phyloP scores from a whole-genome alignment of 495 filamentous ascomycete species.

The Xylaria scruposa region DNA sequence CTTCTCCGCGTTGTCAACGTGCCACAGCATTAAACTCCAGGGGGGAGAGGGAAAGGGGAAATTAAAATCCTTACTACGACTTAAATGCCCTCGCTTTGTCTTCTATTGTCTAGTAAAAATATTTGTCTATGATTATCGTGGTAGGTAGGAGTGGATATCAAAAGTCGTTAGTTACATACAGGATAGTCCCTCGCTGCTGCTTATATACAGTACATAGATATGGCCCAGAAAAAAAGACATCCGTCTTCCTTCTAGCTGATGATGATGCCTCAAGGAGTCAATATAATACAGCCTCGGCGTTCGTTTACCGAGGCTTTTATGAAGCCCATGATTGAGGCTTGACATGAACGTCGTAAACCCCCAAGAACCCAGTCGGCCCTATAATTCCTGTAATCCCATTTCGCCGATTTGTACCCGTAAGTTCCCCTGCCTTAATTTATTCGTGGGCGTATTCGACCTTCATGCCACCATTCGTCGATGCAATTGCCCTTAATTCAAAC shows the following conservation, averaged over 20 bases:
- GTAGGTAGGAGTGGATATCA: constrained; percentile 21
- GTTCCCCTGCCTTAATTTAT: background rate
- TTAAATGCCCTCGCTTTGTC: background rate
- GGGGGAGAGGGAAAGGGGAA: background rate
- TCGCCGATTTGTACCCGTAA: background rate
- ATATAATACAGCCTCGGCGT: constrained; percentile 14
- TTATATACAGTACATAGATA: constrained; percentile 10
- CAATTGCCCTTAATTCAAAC: background rate
- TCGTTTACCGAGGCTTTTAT: constrained; percentile 15
- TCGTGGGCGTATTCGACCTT: background rate
- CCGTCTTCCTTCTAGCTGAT: background rate
- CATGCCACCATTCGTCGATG: background rate
- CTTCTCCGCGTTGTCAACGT: background rate
- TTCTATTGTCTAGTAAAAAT: background rate
- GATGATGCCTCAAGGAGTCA: background rate
- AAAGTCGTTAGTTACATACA: constrained; percentile 3
- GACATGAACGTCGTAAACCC: constrained; percentile 2
- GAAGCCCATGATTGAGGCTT: background rate
- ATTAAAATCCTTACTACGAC: background rate
- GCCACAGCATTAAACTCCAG: background rate
- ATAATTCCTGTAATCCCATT: background rate
- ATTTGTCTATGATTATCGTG: constrained; percentile 4
- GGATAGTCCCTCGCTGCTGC: background rate
- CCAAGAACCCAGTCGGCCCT: background rate
- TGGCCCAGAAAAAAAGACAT: background rate